Base-by-base conservation (phyloP, 495 filamentous ascomycete species). In the Emericellopsis terricola region DNA sequence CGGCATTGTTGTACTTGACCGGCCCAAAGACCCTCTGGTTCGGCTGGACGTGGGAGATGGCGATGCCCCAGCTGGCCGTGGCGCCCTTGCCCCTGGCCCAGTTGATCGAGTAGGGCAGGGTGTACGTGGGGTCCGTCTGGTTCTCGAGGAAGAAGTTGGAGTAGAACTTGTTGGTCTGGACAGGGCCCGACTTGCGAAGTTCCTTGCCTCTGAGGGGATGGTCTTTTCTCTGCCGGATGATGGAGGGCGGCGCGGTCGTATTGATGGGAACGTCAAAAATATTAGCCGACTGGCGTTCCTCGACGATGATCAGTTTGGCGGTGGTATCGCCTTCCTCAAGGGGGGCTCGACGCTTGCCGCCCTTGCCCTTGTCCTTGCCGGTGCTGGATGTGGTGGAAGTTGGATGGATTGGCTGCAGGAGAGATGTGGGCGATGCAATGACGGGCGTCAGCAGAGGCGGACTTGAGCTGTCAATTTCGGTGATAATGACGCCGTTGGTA, bases 121-220 rank as follows among this genome's bases (percentile, higher is more conserved):
- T 80, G 63, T 80, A 94, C 0, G 73, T 68, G 1, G 74, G 63
- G 24, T 68, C 65, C 3, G 57, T 67, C 51, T 92, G 85, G 30
- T 53, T 66, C 3, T 76, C 83, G 2, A 94, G 58, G 46, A 87
- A 89, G 41, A 93, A 73, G 31, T 91, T 92, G 34, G 73, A 73
- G 46, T 93, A 93, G 52, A 94, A 97, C 45, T 93, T 94, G 48
- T 94, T 91, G 9, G 85, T 89, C 33, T 69, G 58, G 40, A 81
- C 64, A 0, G 78, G 78, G 1, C 45, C 52, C 2, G 54, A 50
- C 14, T 35, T 10, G 14, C 31, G 28, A 38, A 37, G 60, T 57
- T 17, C 53, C 58, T 11, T 50, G 41, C 11, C 57, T 49, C 16
- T 53, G 45, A 9, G 59, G 0, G 61, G 61, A 36, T 65, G 59